These are phyloP conservation scores for Fusarium pseudonygamai DNA, from an alignment of 2,329 filamentous ascomycete species.

Conservation along the genomic window DNA sequence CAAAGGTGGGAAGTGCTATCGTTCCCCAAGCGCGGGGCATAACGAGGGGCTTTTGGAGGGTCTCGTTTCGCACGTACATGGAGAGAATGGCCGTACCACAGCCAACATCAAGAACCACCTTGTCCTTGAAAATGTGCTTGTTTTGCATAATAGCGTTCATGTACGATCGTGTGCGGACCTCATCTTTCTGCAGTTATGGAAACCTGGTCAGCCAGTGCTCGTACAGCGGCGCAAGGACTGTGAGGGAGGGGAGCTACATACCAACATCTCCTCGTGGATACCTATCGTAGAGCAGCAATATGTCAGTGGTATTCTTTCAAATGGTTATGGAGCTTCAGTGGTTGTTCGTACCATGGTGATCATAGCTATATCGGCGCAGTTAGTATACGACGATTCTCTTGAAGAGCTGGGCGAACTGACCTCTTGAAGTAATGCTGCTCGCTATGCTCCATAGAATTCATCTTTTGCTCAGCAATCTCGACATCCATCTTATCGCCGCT, in stretches of 20 bases:
- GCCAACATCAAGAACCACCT: constrained; percentile 92
- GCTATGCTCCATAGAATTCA: constrained; percentile 85
- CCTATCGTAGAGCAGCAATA: constrained; percentile 62
- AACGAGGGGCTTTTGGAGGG: constrained; percentile 13
- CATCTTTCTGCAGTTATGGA: constrained; percentile 79
- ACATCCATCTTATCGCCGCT: constrained; percentile 65
- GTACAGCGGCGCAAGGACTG: constrained; percentile 15
- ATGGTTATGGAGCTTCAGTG: constrained; percentile 7
- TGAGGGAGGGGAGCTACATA: constrained; percentile 60
- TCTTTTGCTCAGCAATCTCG: constrained; percentile 67
- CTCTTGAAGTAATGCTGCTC: constrained; percentile 99
- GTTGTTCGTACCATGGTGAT: constrained; percentile 83
- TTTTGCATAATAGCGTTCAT: constrained; percentile 98
- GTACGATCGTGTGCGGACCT: constrained; percentile 95
- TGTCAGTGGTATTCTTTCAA: constrained; percentile 22
- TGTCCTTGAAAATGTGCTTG: constrained; percentile 87
- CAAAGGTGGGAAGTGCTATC: not conserved
- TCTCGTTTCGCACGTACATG: constrained; percentile 73
- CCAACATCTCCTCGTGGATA: constrained; percentile 98
- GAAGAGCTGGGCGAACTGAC: constrained; percentile 57
- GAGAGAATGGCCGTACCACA: constrained; percentile 98
- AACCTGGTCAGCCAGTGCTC: constrained; percentile 33
- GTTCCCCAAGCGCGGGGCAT: constrained; percentile 29
- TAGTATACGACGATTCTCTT: constrained; percentile 44
- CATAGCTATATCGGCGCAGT: constrained; percentile 73